These are phyloP conservation scores for Xylaria castorea DNA, from an alignment of 495 filamentous ascomycete genomes.

Conservation along the genomic window DNA sequence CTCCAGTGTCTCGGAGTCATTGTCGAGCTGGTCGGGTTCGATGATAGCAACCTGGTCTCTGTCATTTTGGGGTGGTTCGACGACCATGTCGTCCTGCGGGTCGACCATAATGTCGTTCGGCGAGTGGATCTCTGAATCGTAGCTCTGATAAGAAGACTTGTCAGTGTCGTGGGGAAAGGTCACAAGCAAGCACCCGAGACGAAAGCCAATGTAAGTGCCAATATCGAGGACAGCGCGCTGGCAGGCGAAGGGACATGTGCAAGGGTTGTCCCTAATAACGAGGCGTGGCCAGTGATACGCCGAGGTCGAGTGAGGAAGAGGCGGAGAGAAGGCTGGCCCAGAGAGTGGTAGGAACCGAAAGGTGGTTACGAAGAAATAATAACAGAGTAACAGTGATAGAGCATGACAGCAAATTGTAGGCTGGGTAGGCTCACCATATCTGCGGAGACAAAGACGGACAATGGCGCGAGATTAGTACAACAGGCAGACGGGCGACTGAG, in stretches of 20 bases:
- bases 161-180: conserved; percentile 34
- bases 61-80: conserved; percentile 67
- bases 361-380: neutral
- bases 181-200: neutral
- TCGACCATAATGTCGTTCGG: conserved; percentile 75
- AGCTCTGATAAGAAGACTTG: conserved; percentile 43
- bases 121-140: conserved; percentile 49
- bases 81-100: conserved; percentile 70
- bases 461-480: neutral
- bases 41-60: conserved; percentile 87
- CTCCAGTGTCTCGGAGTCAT: conserved; percentile 52
- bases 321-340: neutral
- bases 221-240: conserved; percentile 1
- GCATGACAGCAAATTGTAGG: conserved; percentile 2
- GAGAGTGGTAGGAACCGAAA: neutral
- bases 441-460: conserved; percentile 7
- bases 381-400: neutral
- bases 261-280: neutral
- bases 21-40: conserved; percentile 66
- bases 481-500: conserved; percentile 10
- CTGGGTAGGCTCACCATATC: conserved; percentile 28
- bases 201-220: neutral
- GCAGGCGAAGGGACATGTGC: conserved; percentile 2
- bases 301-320: neutral
- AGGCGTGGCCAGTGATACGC: neutral